Evolutionary conservation across 257 asterid genomes (phyloP), one percentile per base, ranked within the genome.

Genomic region (Mentha longifolia): DNA sequence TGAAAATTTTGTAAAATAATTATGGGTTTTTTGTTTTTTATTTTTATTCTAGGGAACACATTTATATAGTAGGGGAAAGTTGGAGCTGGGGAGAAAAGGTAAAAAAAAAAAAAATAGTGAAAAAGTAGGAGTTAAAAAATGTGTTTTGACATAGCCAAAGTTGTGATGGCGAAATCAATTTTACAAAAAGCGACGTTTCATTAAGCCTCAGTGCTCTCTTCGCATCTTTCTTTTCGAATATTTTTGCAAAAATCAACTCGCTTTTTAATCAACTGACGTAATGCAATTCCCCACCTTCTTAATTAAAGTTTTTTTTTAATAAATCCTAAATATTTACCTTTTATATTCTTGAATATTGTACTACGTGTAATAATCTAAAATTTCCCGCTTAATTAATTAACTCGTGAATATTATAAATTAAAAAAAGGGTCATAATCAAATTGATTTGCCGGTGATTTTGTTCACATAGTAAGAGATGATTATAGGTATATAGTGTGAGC

Each of bases 211-310:
- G 6, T 42, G 0, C 74, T 43, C 68, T 51, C 72, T 51, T 47
- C 68, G 85, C 72, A 78, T 75, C 59, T 70, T 74, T 79, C 81
- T 73, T 81, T 81, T 74, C 49, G 89, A 80, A 85, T 81, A 82
- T 82, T 64, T 82, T 64, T 68, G 42, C 58, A 63, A 75, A 77
- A 84, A 79, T 77, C 76, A 56, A 72, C 77, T 63, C 57, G 33
- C 87, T 82, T 85, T 79, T 56, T 63, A 50, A 66, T 69, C 28
- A 52, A 46, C 41, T 70, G 74, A 77, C 74, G 80, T 81, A 67
- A 59, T 74, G 68, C 46, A 68, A 46, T 33, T 60, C 42, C 69
- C 69, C 62, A 47, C 69, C 37, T 16, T 39, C 57, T 42, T 49
- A 46, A 5, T 47, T 5, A 4, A 46, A 6, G 9, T 46, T 7